These are phyloP conservation scores for Knoxdaviesia proteae DNA, from an alignment of 2,329 filamentous ascomycete genomes.

Conservation along the genomic window DNA sequence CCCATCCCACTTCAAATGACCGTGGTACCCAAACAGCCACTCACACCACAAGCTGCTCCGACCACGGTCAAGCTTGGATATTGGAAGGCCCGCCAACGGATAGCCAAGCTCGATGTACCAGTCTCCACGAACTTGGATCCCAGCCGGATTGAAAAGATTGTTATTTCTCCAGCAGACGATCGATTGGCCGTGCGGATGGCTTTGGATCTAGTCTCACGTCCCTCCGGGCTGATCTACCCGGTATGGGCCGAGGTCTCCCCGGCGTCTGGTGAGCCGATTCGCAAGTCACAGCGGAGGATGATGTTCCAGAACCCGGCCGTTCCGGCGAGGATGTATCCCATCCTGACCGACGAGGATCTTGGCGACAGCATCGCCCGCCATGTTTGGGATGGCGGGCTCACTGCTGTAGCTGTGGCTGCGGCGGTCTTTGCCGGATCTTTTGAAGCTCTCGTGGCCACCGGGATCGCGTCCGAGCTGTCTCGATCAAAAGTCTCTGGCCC, in stretches of 20 bases:
- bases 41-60: not conserved
- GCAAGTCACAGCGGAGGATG: conserved; percentile 10
- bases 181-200: not conserved
- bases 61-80: not conserved
- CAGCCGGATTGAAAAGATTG: not conserved
- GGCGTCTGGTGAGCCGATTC: conserved; percentile 2
- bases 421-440: too few relatives aligned
- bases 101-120: not conserved
- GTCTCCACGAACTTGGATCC: not conserved
- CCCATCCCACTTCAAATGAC: conserved; percentile 18
- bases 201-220: not conserved
- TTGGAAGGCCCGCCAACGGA: not conserved
- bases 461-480: too few relatives aligned
- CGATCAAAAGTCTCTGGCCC: too few relatives aligned
- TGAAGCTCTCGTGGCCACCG: too few relatives aligned
- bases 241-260: conserved; percentile 16
- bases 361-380: conserved; percentile 39
- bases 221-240: conserved; percentile 20
- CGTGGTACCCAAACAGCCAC: too few relatives aligned
- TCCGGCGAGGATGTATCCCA: conserved; percentile 11
- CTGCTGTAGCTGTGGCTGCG: too few relatives aligned
- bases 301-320: not conserved
- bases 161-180: not conserved
- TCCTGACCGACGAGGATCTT: conserved; percentile 28
- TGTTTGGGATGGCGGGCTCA: conserved; percentile 35